Evolutionary conservation across 257 asterid genomes (phyloP), one percentile per base, ranked within the genome.

Genomic region (Fraxinus quadrangulata): DNA sequence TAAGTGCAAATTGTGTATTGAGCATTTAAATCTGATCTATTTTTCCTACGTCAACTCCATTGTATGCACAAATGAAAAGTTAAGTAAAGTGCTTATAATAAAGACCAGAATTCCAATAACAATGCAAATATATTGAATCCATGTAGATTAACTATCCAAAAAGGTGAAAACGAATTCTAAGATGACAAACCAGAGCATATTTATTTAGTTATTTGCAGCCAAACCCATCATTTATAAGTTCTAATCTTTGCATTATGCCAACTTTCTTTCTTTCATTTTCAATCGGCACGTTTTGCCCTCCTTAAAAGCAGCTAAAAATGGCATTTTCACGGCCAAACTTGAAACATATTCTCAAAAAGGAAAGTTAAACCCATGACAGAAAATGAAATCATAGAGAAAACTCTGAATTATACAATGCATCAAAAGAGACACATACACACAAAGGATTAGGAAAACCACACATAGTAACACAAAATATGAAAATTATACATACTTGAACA

Each of bases 401-500:
- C 69, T 63, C 33, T 3, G 34, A 63, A 24, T 23, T 23, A 23
- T 6, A 13, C 16, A 26, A 63, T 63, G 68, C 17, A 63, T 24
- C 69, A 63, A 63, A 63, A n/a, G 21, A 6, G 24, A 5, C 36
- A 34, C 39, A 63, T 21, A 40, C 56, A 75, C n/a, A 2, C 21
- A 11, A 28, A 26, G 21, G 5, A 11, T n/a, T n/a, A n/a, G n/a
- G n/a, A n/a, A n/a, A 11, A 17, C 21, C 6, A 17, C 0, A 54
- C 9, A 24, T 9, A 24, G 31, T 1, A 6, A 21, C 26, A 17
- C 9, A 19, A 24, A 56, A 66, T 70, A 68, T 5, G 63, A 23
- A 23, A 19, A 40, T 59, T 19, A 21, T 5, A 59, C 80, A 79
- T 83, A 89, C 98, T 78, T 94, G 98, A 77, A 74, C 84, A 83